Percentiles rank a stretch among this genome's conserved stretches.
Evolutionary conservation across 345 rosid species (phyloP).

Genomic region (Eucalyptus cladocalyx): DNA sequence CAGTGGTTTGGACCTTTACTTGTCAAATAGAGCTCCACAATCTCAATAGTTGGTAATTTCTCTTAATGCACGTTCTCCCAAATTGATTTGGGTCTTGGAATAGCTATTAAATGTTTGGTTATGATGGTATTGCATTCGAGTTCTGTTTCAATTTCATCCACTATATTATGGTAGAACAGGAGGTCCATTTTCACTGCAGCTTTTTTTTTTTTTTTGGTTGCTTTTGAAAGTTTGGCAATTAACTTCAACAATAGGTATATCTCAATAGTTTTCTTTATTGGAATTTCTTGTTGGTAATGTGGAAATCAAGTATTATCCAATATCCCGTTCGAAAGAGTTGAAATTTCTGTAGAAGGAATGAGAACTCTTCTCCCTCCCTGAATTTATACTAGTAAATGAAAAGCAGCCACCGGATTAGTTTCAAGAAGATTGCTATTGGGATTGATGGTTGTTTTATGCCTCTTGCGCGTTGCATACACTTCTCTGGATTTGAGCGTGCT

Average conservation of each 20-base stretch:
- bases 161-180: background rate
- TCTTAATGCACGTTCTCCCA: background rate
- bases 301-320: background rate
- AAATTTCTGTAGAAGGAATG: background rate
- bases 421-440: background rate
- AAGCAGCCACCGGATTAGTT: background rate
- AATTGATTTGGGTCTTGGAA: background rate
- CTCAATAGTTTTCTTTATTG: background rate
- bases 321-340: background rate
- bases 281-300: background rate
- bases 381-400: background rate
- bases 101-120: background rate
- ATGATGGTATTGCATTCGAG: background rate
- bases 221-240: background rate
- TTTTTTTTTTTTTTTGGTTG: background rate
- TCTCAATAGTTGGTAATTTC: background rate
- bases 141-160: background rate
- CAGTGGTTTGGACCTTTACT: background rate
- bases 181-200: background rate
- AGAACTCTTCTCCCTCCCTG: background rate
- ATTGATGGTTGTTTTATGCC: background rate
- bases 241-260: background rate
- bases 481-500: background rate
- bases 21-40: background rate
- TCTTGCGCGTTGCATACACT: background rate